Conservation (phyloP, 192 early-diverging fungal species). For the Chytriomyces confervae region DNA sequence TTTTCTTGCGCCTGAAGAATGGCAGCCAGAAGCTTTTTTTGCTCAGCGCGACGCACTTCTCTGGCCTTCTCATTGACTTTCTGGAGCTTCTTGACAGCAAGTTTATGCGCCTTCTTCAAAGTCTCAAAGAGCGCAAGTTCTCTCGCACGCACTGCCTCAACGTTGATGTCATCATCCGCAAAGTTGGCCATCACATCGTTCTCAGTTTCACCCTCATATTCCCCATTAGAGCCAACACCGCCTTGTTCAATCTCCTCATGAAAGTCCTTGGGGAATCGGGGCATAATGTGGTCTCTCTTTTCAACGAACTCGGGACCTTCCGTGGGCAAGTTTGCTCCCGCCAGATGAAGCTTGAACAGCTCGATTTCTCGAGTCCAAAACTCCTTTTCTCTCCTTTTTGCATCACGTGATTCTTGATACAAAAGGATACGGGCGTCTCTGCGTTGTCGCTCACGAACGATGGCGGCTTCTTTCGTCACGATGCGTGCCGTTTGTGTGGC, state of each 20-base stretch:
- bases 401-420: constrained; percentile 28
- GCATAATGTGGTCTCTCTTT: constrained; percentile 17
- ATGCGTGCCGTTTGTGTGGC: constrained; percentile 13
- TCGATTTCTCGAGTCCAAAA: constrained; percentile 32
- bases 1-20: constrained; percentile 27
- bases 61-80: constrained; percentile 17
- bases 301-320: constrained; percentile 3
- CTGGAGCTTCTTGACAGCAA: constrained; percentile 29
- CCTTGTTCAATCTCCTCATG: constrained; percentile 7
- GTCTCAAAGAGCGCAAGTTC: constrained; percentile 31
- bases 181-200: constrained; percentile 2
- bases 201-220: constrained; percentile 3
- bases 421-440: constrained; percentile 15
- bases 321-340: background rate
- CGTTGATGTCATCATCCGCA: constrained; percentile 23
- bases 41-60: constrained; percentile 13
- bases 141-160: constrained; percentile 27
- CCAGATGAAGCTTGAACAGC: constrained; percentile 17
- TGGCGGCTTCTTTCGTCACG: constrained; percentile 19
- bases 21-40: constrained; percentile 20
- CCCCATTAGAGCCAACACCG: background rate
- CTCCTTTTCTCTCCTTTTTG: constrained; percentile 24
- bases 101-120: constrained; percentile 30
- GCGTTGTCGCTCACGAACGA: constrained; percentile 15
- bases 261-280: constrained; percentile 20